Conservation (phyloP, 352 stramenopile genomes). For the Elongisporangium undulatum region DNA sequence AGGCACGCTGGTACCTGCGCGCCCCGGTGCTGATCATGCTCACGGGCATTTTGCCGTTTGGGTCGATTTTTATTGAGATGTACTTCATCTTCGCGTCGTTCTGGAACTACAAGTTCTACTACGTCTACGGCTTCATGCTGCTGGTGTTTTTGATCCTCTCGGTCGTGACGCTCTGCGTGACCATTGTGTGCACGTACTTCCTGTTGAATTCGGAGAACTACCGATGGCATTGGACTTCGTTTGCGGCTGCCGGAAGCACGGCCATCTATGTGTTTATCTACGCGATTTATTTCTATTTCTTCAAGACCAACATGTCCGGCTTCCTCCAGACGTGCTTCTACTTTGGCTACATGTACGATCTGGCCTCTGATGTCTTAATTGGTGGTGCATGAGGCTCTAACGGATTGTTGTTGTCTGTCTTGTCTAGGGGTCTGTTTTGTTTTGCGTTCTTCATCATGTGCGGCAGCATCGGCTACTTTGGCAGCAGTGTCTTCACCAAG, state of each 20-base stretch:
- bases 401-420: constrained; percentile 6
- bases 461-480: constrained; percentile 88
- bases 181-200: constrained; percentile 99
- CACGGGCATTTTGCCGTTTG: constrained; percentile 97
- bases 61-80: constrained; percentile 99
- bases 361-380: neutral
- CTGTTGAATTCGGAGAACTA: constrained; percentile 99
- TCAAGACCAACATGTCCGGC: constrained; percentile 99
- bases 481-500: constrained; percentile 92
- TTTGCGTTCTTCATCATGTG: constrained; percentile 93
- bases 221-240: constrained; percentile 98
- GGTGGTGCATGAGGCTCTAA: constrained; percentile 2
- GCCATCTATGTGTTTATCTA: constrained; percentile 99
- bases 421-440: constrained; percentile 86
- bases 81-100: constrained; percentile 99
- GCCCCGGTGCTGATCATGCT: constrained; percentile 90
- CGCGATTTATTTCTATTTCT: constrained; percentile 99
- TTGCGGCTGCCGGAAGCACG: constrained; percentile 92
- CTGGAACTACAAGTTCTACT: constrained; percentile 99
- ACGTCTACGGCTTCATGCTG: constrained; percentile 99
- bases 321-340: constrained; percentile 98
- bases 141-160: constrained; percentile 97
- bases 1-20: constrained; percentile 78
- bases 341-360: constrained; percentile 97
- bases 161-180: constrained; percentile 97